Conservation (phyloP, 176 grass and related monocot genomes). For the Saccharum spontaneum region DNA sequence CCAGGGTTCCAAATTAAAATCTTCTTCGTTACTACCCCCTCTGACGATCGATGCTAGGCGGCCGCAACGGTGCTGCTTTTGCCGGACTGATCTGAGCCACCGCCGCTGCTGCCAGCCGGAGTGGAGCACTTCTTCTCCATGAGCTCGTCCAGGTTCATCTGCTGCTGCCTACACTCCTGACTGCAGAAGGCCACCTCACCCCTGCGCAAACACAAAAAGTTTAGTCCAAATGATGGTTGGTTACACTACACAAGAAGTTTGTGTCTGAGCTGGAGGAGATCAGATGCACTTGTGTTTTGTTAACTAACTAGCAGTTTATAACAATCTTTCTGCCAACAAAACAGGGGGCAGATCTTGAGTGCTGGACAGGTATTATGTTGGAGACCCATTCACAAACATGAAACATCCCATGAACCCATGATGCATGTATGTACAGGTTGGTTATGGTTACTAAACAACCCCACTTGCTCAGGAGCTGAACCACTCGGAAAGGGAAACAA, state of each 20-base stretch:
- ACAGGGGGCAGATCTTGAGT: conserved; percentile 12
- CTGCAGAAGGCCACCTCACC: conserved; percentile 92
- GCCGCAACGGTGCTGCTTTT: conserved; percentile 53
- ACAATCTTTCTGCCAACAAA: neutral
- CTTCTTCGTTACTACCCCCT: neutral
- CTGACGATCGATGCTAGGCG: conserved; percentile 33
- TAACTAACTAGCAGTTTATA: neutral
- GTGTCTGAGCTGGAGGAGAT: neutral
- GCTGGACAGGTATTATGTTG: conserved; percentile 8
- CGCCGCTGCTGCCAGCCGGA: neutral
- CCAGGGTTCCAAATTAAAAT: conserved; percentile 24
- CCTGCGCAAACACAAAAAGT: conserved; percentile 45
- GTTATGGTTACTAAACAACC: neutral
- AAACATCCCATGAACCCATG: neutral
- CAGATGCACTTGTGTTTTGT: neutral
- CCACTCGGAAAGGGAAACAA: conserved; percentile 22
- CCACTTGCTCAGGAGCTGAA: conserved; percentile 27
- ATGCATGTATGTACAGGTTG: too few relatives aligned
- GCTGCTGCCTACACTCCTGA: conserved; percentile 74
- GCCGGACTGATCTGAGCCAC: conserved; percentile 52
- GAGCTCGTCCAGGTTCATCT: conserved; percentile 80
- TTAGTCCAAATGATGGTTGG: conserved; percentile 11
- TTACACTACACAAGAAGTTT: neutral
- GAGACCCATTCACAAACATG: conserved; percentile 17
- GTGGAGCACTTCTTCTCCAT: conserved; percentile 63